Evolutionary conservation across 2,329 filamentous ascomycete genomes (phyloP).

Genomic region (Ophiobolus disseminans): DNA sequence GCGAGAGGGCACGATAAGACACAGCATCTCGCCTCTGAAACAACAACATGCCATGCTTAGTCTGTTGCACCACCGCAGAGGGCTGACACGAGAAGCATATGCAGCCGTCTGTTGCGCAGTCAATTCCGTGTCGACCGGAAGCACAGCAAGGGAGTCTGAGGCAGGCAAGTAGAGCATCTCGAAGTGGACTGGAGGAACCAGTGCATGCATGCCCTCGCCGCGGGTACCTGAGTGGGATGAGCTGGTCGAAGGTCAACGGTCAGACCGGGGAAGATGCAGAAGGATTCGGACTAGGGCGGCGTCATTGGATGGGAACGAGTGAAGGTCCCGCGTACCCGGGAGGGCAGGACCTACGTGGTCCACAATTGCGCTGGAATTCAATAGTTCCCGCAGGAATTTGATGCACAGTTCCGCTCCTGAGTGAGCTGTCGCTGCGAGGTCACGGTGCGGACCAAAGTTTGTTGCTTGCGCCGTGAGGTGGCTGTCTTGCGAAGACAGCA

Average conservation of each 20-base stretch:
- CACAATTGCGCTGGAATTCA: slow-evolving; percentile 29
- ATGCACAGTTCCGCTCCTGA: slow-evolving; percentile 19
- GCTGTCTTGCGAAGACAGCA: not conserved
- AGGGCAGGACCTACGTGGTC: slow-evolving; percentile 42
- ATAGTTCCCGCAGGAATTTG: slow-evolving; percentile 23
- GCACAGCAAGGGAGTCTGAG: not conserved
- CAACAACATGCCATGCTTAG: slow-evolving; percentile 27
- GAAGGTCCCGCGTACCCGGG: too few relatives aligned
- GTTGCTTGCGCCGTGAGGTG: not conserved
- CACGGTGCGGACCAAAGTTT: slow-evolving; percentile 4
- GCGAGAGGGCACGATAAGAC: slow-evolving; percentile 22
- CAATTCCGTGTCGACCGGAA: not conserved
- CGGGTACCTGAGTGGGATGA: slow-evolving; percentile 28
- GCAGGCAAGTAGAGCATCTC: not conserved
- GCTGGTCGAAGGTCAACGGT: slow-evolving; percentile 9
- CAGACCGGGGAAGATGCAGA: slow-evolving; percentile 18
- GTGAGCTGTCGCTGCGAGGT: slow-evolving; percentile 23
- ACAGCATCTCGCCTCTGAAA: slow-evolving; percentile 31
- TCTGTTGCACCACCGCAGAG: slow-evolving; percentile 21
- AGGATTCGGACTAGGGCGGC: slow-evolving; percentile 7
- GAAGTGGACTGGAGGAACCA: not conserved
- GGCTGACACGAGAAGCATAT: slow-evolving; percentile 22
- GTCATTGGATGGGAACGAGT: slow-evolving; percentile 23
- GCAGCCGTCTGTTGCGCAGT: slow-evolving; percentile 12
- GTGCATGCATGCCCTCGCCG: slow-evolving; percentile 8